Base-by-base conservation (phyloP, 441 rosid species). In the Aquilaria agallochum region DNA sequence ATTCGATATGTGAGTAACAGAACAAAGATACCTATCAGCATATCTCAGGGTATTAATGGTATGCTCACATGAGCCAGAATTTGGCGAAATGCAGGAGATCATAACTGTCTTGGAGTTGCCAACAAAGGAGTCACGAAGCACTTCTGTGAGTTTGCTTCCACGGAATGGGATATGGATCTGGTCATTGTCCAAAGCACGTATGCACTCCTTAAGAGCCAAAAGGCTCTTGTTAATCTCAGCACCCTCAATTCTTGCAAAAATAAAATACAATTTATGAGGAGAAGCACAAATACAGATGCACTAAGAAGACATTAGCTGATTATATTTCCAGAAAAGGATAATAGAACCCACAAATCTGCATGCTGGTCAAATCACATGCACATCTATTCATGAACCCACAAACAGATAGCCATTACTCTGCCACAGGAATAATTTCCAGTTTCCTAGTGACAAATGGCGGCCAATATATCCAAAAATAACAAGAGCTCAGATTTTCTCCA, bases 21-120 rank as follows among this genome's bases (percentile, higher is more conserved):
- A 76, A 58, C 47, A 67, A 56, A 58, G 73, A 59, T 86, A 90
- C 98, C 98, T 81, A 66, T 95, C 98, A 3, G 99, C 98, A 72
- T 95, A 95, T 90, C 99, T 87, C 73, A 95, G 77, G 54, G 99
- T 95, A 72, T 95, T 95, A 58, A 95, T 85, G 40, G 99, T 92
- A 63, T 95, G 98, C 71, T 95, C 98, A 60, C 99, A 95, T 49
- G 99, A 95, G 55, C 98, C 98, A 58, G 89, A 95, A 76, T 92
- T 95, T 63, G 99, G 99, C 67, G 99, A 95, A 68, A 92, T 88
- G 82, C 99, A 95, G 57, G 99, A 92, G 56, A 95, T 92, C 98
- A 92, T 90, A 66, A 95, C 97, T 34, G 99, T 95, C 81, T 85
- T 90, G 42, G 97, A 95, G 79, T 92, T 92, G 66, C 99, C 98